Base-by-base conservation (phyloP, 2,329 filamentous ascomycete genomes). In the Stemphylium lycopersici region DNA sequence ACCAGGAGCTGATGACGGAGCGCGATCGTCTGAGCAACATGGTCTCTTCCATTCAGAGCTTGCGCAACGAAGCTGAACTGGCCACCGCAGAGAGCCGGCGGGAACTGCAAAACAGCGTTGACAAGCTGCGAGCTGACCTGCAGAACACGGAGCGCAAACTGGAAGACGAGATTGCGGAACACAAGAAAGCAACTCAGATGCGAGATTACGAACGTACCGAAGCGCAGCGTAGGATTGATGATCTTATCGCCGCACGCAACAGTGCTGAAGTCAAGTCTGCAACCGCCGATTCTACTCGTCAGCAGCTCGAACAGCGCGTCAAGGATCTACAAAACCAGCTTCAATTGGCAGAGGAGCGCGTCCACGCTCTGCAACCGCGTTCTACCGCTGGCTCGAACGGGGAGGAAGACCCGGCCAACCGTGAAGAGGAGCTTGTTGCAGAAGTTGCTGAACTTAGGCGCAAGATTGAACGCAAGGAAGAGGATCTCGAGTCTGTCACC, bases 161-260 rank as follows among this genome's bases (percentile, higher is more conserved):
- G 2, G 86, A 88, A 2, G 87, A 91, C 22, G 93, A 97, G 69
- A 76, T 87, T 0, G 92, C 97, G 57, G 93, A 96, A 61, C 85
- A 83, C 62, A 96, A 93, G 80, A 93, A 96, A 73, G 79, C 90
- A 31, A 83, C 90, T 55, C 80, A 95, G 45, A 87, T 93, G 52
- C 92, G 96, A 67, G 93, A 98, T 69, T 97, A 90, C 59, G 95
- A 99, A 57, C 85, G 89, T 37, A 89, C 91, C 62, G 91, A 98
- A 72, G 87, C 85, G 45, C 91, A 96, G 73, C 95, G 92, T 75
- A 87, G 93, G 46, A 95, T 98, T 56, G 93, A 99, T 63, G 93
- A 98, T 68, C 84, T 99, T 40, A 89, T 93, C 59, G 82, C 87
- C 29, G 93, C 86, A 66, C 80, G 97, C 36, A 84, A 90, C 63